Evolutionary conservation across 805 yeast genomes (phyloP), one percentile per base, ranked within the genome.

Genomic region (Starmerella geochares): DNA sequence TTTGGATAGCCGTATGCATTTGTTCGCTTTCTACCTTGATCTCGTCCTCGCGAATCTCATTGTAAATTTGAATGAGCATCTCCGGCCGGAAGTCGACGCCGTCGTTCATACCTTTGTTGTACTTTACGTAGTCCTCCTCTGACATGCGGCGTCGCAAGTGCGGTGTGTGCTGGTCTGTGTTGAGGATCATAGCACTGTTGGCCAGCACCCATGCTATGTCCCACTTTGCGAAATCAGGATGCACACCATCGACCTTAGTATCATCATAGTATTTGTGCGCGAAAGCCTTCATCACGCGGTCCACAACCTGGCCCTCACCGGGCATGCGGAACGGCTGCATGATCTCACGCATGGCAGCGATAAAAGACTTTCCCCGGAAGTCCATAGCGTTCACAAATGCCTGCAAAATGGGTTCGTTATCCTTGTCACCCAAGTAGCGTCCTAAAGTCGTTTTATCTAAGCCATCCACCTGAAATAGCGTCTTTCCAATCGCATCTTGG

Each of bases 241-340:
- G 56, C 31, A 49, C 52, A 19, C 49, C 54, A 44, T 54, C 39
- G 0, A 81, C 74, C 4, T 59, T 46, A 62, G 92, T 92, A 54
- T 90, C 96, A 56, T 83, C 80, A 20, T 81, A 80, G 62, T 81
- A 92, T 57, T 94, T 75, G 66, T 86, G 95, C 4, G 98, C 98
- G 71, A 94, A 94, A 62, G 92, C 90, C 64, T 92, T 76, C 96
- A 94, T 86, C 63, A 81, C 86, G 59, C 99, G 76, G 71, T 92
- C 98, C 63, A 92, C 90, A 62, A 92, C 90, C 68, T 92, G 99
- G 4, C 96, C 88, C 68, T 92, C 99, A 46, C 99, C 99, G 2
- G 99, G 98, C 52, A 92, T 74, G 64, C 98, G 75, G 69, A 92
- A 94, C 43, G 79, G 74, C 62, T 94, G 98, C 52, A 92, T 72